Evolutionary conservation across 176 grass and related monocot genomes (phyloP).

Genomic region (Aegilops sharonensis): DNA sequence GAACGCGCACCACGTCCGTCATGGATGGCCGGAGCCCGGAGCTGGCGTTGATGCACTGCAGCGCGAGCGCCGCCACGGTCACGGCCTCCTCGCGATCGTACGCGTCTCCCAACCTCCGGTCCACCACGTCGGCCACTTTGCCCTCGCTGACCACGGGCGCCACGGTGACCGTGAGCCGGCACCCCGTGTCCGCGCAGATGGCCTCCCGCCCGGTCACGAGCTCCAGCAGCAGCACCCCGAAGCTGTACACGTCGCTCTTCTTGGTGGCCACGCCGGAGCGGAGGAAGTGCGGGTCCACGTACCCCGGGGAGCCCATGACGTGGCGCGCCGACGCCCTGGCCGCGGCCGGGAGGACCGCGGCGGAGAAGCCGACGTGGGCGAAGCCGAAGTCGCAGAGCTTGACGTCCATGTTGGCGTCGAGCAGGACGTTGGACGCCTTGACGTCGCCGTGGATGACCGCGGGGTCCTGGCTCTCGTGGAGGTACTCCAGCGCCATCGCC

Average conservation of each 20-base stretch:
- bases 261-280: slow-evolving; percentile 70
- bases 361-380: slow-evolving; percentile 59
- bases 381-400: slow-evolving; percentile 89
- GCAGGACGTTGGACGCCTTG: slow-evolving; percentile 74
- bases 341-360: slow-evolving; percentile 32
- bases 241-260: slow-evolving; percentile 89
- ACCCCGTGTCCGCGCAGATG: slow-evolving; percentile 41
- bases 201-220: slow-evolving; percentile 67
- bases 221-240: slow-evolving; percentile 80
- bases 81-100: slow-evolving; percentile 55
- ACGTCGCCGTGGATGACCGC: slow-evolving; percentile 82
- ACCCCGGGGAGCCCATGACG: slow-evolving; percentile 74
- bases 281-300: slow-evolving; percentile 80
- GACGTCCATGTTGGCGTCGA: slow-evolving; percentile 48
- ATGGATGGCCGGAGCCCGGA: slow-evolving; percentile 62
- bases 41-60: slow-evolving; percentile 43
- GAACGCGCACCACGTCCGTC: slow-evolving; percentile 57
- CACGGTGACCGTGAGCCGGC: slow-evolving; percentile 45
- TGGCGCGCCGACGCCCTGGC: slow-evolving; percentile 10
- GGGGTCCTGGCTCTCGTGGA: slow-evolving; percentile 66
- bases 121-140: slow-evolving; percentile 39
- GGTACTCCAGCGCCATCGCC: slow-evolving; percentile 74
- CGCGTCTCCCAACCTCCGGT: slow-evolving; percentile 35
- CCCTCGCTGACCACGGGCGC: slow-evolving; percentile 27
- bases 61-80: slow-evolving; percentile 44